Base-by-base conservation (phyloP, 305 asterid genomes). In the Plantago lanceolata region DNA sequence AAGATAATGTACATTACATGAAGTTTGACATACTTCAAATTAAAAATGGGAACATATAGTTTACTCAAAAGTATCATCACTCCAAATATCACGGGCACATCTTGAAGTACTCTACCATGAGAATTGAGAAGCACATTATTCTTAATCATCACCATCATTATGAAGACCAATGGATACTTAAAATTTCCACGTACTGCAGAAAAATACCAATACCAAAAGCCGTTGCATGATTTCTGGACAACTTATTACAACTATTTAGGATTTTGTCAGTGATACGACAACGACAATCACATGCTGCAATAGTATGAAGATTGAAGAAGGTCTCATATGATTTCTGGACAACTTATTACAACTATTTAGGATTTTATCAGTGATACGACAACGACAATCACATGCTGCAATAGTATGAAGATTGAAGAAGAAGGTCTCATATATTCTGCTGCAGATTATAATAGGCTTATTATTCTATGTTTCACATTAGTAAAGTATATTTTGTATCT, bases 141-240 rank as follows among this genome's bases (percentile, higher is more conserved):
- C 45, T 40, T 11, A 15, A 40, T 40, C 45, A 24, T 24, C 28
- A 3, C 3, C 28, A 24, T 24, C 28, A n/a, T n/a, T n/a, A n/a
- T n/a, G n/a, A 24, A 24, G 28, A 24, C 28, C 28, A 24, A 48
- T 48, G 21, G 21, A 48, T 48, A 15, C 53, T 48, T 48, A 48
- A 48, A 0, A 20, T 51, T 52, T 52, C 14, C 31, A n/a, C n/a
- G n/a, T n/a, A n/a, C n/a, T n/a, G 19, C 28, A 51, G 4, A 51
- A 19, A 52, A 53, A n/a, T 18, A n/a, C n/a, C 26, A 56, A 56
- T 56, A 44, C 61, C 61, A 56, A 56, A 29, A 56, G 21, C 61
- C 29, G 43, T 1, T 68, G 75, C 81, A 60, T 68, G 62, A 76
- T 76, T 76, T 57, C 19, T 65, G 78, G 78, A 58, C 37, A 48